Percentiles rank a stretch among this genome's conserved stretches.
These are phyloP conservation scores for Xylaria bambusicola DNA, from an alignment of 495 filamentous ascomycete genomes.

Conservation along the genomic window DNA sequence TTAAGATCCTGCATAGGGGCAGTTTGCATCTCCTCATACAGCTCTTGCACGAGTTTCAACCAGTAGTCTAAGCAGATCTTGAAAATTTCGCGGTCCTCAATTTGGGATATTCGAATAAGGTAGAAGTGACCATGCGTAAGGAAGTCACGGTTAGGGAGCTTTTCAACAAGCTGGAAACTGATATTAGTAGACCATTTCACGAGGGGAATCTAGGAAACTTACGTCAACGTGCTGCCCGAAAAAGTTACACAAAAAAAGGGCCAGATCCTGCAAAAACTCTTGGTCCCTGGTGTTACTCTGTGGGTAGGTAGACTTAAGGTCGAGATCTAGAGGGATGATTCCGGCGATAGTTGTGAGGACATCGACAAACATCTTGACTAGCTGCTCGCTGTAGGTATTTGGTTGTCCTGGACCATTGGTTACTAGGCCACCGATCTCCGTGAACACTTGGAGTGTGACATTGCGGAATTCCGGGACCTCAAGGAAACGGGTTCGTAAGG, in stretches of 20 bases:
- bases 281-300: constrained; percentile 91
- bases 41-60: constrained; percentile 96
- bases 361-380: constrained; percentile 96
- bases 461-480: constrained; percentile 93
- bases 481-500: constrained; percentile 83
- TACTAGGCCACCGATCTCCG: constrained; percentile 91
- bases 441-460: constrained; percentile 92
- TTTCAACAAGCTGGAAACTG: constrained; percentile 77
- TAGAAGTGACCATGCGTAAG: constrained; percentile 96
- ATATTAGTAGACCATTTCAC: constrained; percentile 25
- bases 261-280: constrained; percentile 95
- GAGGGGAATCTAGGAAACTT: constrained; percentile 35
- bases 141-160: constrained; percentile 90
- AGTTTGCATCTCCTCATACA: constrained; percentile 98
- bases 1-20: constrained; percentile 90
- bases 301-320: constrained; percentile 85
- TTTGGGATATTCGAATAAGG: constrained; percentile 95
- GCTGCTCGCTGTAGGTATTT: constrained; percentile 86
- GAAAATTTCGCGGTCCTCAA: constrained; percentile 98
- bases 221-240: constrained; percentile 89
- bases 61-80: constrained; percentile 99
- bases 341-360: constrained; percentile 84
- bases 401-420: constrained; percentile 63
- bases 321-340: constrained; percentile 85
- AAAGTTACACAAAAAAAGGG: constrained; percentile 94